These are phyloP conservation scores for Claviceps sp. DNA, from an alignment of 2,329 filamentous ascomycete species.

Conservation along the genomic window DNA sequence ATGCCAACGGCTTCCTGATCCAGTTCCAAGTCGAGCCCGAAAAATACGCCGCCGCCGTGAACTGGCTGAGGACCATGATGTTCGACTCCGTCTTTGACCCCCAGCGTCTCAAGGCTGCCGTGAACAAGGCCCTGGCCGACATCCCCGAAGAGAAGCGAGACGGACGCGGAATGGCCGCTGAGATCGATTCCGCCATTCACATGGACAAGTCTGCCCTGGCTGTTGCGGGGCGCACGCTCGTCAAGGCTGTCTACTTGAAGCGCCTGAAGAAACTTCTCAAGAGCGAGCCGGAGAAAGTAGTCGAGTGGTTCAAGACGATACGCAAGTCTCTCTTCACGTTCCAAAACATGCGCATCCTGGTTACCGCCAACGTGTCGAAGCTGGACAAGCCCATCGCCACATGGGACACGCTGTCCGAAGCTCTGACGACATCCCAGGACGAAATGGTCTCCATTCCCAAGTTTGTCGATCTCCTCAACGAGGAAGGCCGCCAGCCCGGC, in stretches of 20 bases:
- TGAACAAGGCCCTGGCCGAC: constrained; percentile 78
- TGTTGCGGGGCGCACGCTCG: constrained; percentile 67
- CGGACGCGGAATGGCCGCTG: constrained; percentile 53
- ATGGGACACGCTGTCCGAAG: constrained; percentile 47
- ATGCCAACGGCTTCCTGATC: constrained; percentile 69
- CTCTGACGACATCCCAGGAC: constrained; percentile 22
- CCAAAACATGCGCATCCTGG: constrained; percentile 72
- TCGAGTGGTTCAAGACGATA: constrained; percentile 65
- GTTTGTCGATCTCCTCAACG: constrained; percentile 57
- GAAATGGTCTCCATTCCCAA: constrained; percentile 58
- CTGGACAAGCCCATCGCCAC: constrained; percentile 62
- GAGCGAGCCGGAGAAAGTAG: constrained; percentile 59
- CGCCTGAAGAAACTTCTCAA: constrained; percentile 70
- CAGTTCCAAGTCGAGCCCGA: constrained; percentile 77
- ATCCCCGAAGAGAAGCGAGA: constrained; percentile 86
- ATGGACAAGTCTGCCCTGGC: constrained; percentile 62
- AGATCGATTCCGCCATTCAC: constrained; percentile 66
- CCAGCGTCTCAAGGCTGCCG: constrained; percentile 44
- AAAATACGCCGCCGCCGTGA: constrained; percentile 70
- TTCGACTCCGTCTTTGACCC: constrained; percentile 83
- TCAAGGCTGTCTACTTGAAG: constrained; percentile 79
- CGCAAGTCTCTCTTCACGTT: constrained; percentile 66
- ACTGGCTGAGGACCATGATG: constrained; percentile 76
- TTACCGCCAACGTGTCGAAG: constrained; percentile 66
- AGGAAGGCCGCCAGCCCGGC: constrained; percentile 63